Evolutionary conservation across 106 monocot species (phyloP), one percentile per base, ranked within the genome.

Genomic region (Dendrobium officinale): DNA sequence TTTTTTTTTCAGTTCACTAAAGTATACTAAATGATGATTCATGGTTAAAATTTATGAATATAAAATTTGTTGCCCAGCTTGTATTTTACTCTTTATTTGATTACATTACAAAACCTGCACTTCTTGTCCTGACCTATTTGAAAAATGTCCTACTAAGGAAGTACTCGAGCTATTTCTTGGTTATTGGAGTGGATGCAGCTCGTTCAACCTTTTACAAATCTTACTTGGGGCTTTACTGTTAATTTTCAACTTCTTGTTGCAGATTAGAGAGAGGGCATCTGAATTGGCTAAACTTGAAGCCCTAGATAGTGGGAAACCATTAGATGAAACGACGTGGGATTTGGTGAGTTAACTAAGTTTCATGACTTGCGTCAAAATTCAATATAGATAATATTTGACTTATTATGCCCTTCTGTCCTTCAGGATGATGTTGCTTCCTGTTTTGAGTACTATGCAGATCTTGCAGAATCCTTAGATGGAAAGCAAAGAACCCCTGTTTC

Each of bases 361-460:
- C 42, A 42, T 5, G 24, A 42, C 18, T 56, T 29, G 13, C 37
- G 27, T 29, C 37, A 31, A 42, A 16, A 24, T 54, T 45, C 44
- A 67, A 16, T 24, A 47, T 75, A 29, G 6, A 19, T 41, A 49
- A n/a, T 49, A 4, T 9, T 1, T 77, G 16, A 73, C n/a, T 42
- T n/a, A 51, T 64, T 16, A 17, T 41, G 29, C 37, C 17, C 45
- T 47, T 40, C 18, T 41, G 47, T 87, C 17, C 74, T 81, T 11
- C 86, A 99, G 99, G 99, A 99, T 86, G 99, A 99, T 87, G 99
- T 95, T 87, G 95, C 93, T 86, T 93, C 86, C 7, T 99, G 99
- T 67, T 99, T 99, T 82, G 99, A 99, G 80, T 99, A 90, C 84
- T 99, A 88, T 85, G 99, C 99, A 45, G 99, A 91, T 85, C 95